These are phyloP conservation scores for Suillus subluteus DNA, from an alignment of 768 basidiomycete species.

Conservation along the genomic window DNA sequence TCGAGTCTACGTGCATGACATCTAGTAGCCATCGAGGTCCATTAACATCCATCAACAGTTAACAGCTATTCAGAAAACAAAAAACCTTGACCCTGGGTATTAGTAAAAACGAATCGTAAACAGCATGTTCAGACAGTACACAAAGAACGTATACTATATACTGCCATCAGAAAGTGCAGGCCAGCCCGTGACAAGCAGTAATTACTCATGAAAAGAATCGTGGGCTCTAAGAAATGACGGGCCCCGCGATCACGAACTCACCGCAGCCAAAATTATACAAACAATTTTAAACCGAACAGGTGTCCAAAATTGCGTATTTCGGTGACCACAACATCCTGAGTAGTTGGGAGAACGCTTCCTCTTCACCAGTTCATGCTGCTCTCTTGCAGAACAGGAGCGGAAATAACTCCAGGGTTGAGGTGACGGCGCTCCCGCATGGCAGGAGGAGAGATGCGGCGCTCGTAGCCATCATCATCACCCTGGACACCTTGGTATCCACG, in stretches of 20 bases:
- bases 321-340: not conserved
- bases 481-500: constrained; percentile 53
- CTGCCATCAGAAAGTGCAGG: constrained; percentile 19
- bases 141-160: constrained; percentile 13
- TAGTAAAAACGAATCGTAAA: not conserved
- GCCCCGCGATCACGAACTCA: constrained; percentile 20
- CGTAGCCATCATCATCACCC: constrained; percentile 41
- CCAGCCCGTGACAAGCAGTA: constrained; percentile 26
- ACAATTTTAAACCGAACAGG: constrained; percentile 27
- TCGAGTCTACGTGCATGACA: not conserved
- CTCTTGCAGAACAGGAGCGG: constrained; percentile 75
- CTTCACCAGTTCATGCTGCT: constrained; percentile 86
- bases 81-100: constrained; percentile 14
- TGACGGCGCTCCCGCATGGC: constrained; percentile 60
- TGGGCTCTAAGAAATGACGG: constrained; percentile 16
- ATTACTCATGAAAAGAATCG: constrained; percentile 9
- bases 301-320: constrained; percentile 13
- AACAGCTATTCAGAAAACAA: constrained; percentile 11
- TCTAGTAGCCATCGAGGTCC: not conserved
- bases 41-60: constrained; percentile 3
- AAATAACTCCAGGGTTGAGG: constrained; percentile 65
- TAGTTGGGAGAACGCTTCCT: not conserved
- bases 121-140: constrained; percentile 21
- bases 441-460: constrained; percentile 30
- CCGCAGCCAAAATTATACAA: constrained; percentile 28